Percentiles rank a stretch among this genome's conserved stretches.
These are phyloP conservation scores for Colletotrichum lindemuthianum DNA, from an alignment of 2,329 filamentous ascomycete species.

Conservation along the genomic window DNA sequence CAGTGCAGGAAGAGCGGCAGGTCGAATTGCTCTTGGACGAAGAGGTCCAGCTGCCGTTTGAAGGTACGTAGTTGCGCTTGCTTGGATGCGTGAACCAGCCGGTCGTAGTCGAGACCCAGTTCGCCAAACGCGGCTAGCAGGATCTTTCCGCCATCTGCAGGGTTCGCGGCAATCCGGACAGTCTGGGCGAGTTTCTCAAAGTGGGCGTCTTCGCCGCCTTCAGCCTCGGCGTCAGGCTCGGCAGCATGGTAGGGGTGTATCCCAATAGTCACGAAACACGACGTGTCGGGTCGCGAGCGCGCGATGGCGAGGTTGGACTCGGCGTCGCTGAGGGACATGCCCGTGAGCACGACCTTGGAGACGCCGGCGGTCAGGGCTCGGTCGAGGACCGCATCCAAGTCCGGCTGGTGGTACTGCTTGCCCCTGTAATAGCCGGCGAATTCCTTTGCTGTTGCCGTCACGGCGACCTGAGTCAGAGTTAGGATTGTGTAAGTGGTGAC, in stretches of 20 bases:
- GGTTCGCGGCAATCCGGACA: constrained; percentile 39
- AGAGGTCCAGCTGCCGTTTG: constrained; percentile 52
- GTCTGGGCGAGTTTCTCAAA: constrained; percentile 41
- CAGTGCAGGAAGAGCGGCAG: constrained; percentile 55
- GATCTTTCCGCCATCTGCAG: constrained; percentile 5
- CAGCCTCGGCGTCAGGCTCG: constrained; percentile 48
- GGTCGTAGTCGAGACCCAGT: constrained; percentile 61
- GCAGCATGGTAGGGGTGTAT: constrained; percentile 61
- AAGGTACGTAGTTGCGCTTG: constrained; percentile 53
- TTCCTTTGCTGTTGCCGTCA: constrained; percentile 52
- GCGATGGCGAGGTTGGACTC: constrained; percentile 43
- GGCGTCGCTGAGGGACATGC: constrained; percentile 48
- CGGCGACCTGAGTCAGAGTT: constrained; percentile 43
- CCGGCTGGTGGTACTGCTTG: constrained; percentile 58
- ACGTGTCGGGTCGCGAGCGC: constrained; percentile 39
- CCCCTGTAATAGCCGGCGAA: constrained; percentile 61
- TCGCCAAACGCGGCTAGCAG: constrained; percentile 59
- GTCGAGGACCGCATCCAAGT: constrained; percentile 54
- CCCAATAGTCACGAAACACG: constrained; percentile 57
- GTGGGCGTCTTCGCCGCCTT: constrained; percentile 38
- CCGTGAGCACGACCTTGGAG: constrained; percentile 52
- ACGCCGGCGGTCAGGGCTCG: constrained; percentile 54
- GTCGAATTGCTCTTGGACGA: constrained; percentile 42
- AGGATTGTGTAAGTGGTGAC: background rate
- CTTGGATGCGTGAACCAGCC: constrained; percentile 53